A percentile compares a stretch with the other conserved stretches of the same genome.
Evolutionary conservation across 2,329 filamentous ascomycete species (phyloP).

Genomic region (Colletotrichum abscissum): DNA sequence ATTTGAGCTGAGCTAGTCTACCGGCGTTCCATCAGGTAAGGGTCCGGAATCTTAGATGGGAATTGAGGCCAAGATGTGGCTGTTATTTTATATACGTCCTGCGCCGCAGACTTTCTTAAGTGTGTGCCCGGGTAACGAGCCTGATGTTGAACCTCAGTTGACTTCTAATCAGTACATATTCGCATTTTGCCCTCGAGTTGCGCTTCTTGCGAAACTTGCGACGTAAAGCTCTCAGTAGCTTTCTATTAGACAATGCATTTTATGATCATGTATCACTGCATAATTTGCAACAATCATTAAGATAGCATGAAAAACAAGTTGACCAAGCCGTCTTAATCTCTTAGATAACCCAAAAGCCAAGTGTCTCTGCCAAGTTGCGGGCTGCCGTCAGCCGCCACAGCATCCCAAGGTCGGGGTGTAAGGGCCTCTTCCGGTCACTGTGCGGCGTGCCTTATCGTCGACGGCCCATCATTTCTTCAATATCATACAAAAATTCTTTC

Average conservation of each 20-base stretch:
- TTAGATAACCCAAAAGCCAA: neutral
- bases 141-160: neutral
- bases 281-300: neutral
- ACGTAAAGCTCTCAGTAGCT: too few relatives aligned
- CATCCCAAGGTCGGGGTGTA: neutral
- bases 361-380: constrained; percentile 1
- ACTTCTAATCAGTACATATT: neutral
- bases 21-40: neutral
- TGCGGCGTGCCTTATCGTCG: neutral
- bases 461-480: neutral
- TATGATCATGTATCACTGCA: neutral
- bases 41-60: neutral
- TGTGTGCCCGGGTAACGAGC: neutral
- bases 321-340: neutral
- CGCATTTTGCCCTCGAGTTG: neutral
- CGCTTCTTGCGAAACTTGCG: too few relatives aligned
- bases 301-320: neutral
- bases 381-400: neutral
- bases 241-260: too few relatives aligned
- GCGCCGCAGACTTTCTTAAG: neutral
- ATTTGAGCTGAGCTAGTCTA: neutral
- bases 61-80: constrained; percentile 5
- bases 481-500: neutral
- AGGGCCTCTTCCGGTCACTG: neutral
- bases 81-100: neutral